Evolutionary conservation across 148 eudicot species (phyloP), one percentile per base, ranked within the genome.

Genomic region (Vaccinium myrtillus): DNA sequence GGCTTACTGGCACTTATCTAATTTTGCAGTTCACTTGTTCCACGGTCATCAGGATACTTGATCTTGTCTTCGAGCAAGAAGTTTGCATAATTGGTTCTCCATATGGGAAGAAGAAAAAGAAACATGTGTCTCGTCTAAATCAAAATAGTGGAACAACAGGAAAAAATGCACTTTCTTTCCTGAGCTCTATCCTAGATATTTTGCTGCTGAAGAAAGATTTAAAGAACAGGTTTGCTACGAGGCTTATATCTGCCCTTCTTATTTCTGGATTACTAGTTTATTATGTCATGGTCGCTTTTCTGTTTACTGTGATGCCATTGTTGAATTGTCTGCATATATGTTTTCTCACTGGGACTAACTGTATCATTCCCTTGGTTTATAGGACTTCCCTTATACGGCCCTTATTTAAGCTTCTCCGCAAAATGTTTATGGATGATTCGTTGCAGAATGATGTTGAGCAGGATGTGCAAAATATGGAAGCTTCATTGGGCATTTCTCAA

Each of bases 111-210:
- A 94, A 86, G 90, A 89, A 87, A 84, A 90, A 91, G 89, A 95
- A 91, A 81, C 65, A 91, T 79, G 50, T 51, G 78, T 83, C 80
- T 78, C 76, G 50, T 59, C 80, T 67, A 32, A 77, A 80, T 30
- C 86, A 67, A 36, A 21, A 4, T 43, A 36, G 30, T 79, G 63
- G 19, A 49, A 49, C 36, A 54, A 46, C 15, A 1, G 79, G 79
- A 74, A 63, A 80, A 87, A 88, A 83, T 84, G 65, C 83, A 55
- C 84, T 95, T 48, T 61, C 87, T 80, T 90, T 88, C 84, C 84
- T 95, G 48, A 90, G 96, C 79, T 91, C 95, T 70, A 91, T 97
- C 73, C 95, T 97, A 75, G 98, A 97, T 76, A 87, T 97, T 69
- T 78, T 97, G 83, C 90, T 91, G 23, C 82, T 97, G 85, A 97